A percentile compares a stretch with the other conserved stretches of the same genome.
These are phyloP conservation scores for Serpula lacrymans DNA, from an alignment of 768 basidiomycete species.

Conservation along the genomic window DNA sequence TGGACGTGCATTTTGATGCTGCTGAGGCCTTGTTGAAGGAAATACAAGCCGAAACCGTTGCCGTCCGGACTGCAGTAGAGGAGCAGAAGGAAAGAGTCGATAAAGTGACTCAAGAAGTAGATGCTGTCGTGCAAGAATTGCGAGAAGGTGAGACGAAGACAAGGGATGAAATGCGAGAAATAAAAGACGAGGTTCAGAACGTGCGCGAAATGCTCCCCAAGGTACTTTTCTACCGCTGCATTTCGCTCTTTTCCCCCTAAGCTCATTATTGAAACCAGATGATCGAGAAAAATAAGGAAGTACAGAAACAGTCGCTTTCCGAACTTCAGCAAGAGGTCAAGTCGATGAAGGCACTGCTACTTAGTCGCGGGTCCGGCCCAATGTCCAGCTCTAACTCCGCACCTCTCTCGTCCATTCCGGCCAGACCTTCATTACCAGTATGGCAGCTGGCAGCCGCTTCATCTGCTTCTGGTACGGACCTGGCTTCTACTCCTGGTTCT, in stretches of 20 bases:
- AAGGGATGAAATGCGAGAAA: constrained; percentile 85
- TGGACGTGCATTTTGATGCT: constrained; percentile 87
- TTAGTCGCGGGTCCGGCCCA: constrained; percentile 61
- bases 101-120: constrained; percentile 68
- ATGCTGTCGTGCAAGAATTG: constrained; percentile 70
- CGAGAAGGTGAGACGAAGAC: constrained; percentile 74
- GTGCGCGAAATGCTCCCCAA: constrained; percentile 92
- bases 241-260: constrained; percentile 1
- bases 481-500: constrained; percentile 15
- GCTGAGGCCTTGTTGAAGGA: constrained; percentile 79
- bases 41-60: constrained; percentile 72
- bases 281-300: constrained; percentile 90
- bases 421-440: constrained; percentile 76
- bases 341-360: constrained; percentile 85
- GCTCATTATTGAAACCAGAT: constrained; percentile 49
- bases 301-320: constrained; percentile 74
- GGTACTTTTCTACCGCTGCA: constrained; percentile 42
- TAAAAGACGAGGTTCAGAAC: constrained; percentile 86
- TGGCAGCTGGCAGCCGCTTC: constrained; percentile 74
- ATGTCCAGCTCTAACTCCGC: constrained; percentile 46
- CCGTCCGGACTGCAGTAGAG: constrained; percentile 70
- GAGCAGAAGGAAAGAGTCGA: constrained; percentile 74
- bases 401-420: constrained; percentile 47
- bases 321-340: constrained; percentile 94
- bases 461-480: constrained; percentile 17